Evolutionary conservation across 805 yeast genomes (phyloP), one percentile per base, ranked within the genome.

Genomic region (Tetrapisispora pingtungensis): DNA sequence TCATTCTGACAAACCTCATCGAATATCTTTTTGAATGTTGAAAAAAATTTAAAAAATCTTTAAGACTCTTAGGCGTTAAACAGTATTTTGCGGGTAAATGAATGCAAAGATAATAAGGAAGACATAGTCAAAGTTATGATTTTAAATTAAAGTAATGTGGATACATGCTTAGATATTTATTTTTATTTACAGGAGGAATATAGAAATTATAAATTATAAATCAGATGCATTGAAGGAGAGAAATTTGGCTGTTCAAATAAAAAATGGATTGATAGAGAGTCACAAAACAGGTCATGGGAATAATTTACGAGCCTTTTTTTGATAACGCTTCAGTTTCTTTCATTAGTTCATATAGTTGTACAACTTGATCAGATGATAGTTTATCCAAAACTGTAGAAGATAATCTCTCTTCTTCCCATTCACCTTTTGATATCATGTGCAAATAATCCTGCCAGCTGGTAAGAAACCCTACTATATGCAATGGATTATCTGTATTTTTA

Each of bases 401-500:
- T 58, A 93, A 66, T 49, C 72, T 68, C 36, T 78, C 81, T 41
- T 73, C 77, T 54, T 69, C 64, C 93, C 90, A 84, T 40, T 70
- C 68, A 12, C 77, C 83, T 32, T 73, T 77, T 26, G 77, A 73
- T 20, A 84, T 73, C 60, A 69, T 66, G 12, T 71, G 67, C 48
- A 84, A 69, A 55, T 84, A 84, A 49, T 82, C 90, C 63, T 93
- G 98, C 99, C 99, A 93, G 48, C 86, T 81, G 1, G 95, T 78
- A 49, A 93, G 70, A 55, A 93, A 93, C 10, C 97, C 98, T 10
- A 93, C 88, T 30, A 93, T 87, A 58, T 90, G 95, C 20, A 87
- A 71, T 3, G 99, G 97, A 61, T 93, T 88, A 51, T 87, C 96
- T 7, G 82, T 74, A 40, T 69, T 64, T 47, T 79, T 75, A 65